A percentile compares a stretch with the other conserved stretches of the same genome.
phyloP scores from a whole-genome alignment of 345 rosid species.

The Psidium friedrichsthalianum region DNA sequence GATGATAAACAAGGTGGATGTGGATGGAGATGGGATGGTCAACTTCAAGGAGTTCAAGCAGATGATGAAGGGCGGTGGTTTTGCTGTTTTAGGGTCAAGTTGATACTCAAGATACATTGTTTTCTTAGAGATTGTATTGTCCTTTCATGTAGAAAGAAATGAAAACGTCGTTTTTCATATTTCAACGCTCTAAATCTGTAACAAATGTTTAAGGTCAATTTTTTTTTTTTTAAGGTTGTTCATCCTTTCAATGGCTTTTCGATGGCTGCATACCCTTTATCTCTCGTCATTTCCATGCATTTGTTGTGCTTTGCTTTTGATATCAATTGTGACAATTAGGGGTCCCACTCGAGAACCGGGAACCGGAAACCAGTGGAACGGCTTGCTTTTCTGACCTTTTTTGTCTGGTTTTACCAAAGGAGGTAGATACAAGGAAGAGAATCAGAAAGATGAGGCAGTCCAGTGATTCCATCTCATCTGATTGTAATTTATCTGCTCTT shows the following conservation, averaged over 20 bases:
- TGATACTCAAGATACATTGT: neutral
- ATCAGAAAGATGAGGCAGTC: neutral
- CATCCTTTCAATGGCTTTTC: neutral
- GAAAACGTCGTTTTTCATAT: neutral
- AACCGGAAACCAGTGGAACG: no score
- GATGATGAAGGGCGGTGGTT: constrained; percentile 91
- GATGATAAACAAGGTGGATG: constrained; percentile 87
- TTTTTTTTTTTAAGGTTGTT: neutral
- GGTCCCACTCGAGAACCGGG: no score
- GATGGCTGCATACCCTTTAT: neutral
- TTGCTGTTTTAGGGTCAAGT: constrained; percentile 57
- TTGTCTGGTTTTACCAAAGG: neutral
- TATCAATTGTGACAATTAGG: neutral
- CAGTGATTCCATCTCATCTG: neutral
- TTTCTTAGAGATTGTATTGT: neutral
- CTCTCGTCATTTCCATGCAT: neutral
- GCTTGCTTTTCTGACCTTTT: neutral
- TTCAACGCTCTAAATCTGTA: neutral
- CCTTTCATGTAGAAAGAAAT: neutral
- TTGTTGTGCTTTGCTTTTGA: neutral
- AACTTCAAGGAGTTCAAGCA: constrained; percentile 75
- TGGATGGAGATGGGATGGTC: constrained; percentile 93
- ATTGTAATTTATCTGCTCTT: neutral
- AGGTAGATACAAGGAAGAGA: neutral
- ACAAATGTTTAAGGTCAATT: neutral